phyloP scores from a whole-genome alignment of 1,139 yeast species.

The Suhomyces bolitotheri region DNA sequence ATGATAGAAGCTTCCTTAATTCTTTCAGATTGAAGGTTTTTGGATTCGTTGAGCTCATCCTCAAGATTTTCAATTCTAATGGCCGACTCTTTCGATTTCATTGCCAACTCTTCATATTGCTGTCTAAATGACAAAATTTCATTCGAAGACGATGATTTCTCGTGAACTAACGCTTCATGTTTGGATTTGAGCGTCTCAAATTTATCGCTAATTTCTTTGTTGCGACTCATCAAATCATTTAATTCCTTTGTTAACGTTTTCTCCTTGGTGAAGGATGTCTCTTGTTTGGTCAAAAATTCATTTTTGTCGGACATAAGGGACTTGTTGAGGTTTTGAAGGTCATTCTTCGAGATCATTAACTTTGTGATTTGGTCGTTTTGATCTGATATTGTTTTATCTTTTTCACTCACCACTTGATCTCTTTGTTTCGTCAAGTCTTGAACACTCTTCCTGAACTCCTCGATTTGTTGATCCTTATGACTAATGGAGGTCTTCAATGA shows the following conservation, averaged over 20 bases:
- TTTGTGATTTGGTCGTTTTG: conserved; percentile 40
- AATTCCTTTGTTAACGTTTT: conserved; percentile 28
- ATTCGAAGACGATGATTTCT: conserved; percentile 50
- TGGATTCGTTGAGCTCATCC: conserved; percentile 76
- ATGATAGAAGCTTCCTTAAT: conserved; percentile 75
- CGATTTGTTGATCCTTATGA: conserved; percentile 53
- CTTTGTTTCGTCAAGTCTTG: conserved; percentile 36
- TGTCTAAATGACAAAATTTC: conserved; percentile 62
- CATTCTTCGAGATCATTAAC: conserved; percentile 44
- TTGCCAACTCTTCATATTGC: conserved; percentile 75
- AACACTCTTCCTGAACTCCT: conserved; percentile 41
- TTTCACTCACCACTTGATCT: conserved; percentile 11
- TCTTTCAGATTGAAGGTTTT: conserved; percentile 73
- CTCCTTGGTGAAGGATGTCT: conserved; percentile 37
- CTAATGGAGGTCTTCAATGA: conserved; percentile 39
- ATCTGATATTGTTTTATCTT: conserved; percentile 27
- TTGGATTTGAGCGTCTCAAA: conserved; percentile 53
- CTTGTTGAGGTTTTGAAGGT: conserved; percentile 39
- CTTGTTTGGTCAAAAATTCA: conserved; percentile 40
- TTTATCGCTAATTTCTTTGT: conserved; percentile 52
- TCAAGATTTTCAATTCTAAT: conserved; percentile 65
- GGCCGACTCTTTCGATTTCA: conserved; percentile 66
- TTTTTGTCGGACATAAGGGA: conserved; percentile 38
- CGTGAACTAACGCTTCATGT: conserved; percentile 47
- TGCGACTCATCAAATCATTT: conserved; percentile 48